Evolutionary conservation across 106 monocot species (phyloP), one percentile per base, ranked within the genome.

Genomic region (Dendrobium chrysotoxum): DNA sequence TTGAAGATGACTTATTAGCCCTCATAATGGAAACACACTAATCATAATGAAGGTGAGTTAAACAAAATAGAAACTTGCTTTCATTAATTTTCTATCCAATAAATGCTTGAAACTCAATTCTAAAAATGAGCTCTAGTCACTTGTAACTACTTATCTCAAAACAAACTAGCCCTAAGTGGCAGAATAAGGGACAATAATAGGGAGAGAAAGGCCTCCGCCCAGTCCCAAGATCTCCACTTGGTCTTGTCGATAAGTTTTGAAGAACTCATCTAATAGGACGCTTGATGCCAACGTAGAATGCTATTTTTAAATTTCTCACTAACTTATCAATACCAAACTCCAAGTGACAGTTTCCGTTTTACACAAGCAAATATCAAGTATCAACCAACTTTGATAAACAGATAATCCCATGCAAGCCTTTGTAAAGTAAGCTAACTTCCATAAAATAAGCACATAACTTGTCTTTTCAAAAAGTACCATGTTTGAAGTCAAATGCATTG

Each of bases 401-500:
- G 10, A 15, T 57, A 61, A 61, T 61, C n/a, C 23, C 55, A 0
- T 55, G 55, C 15, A 55, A 55, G 20, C 55, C 55, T 67, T 70
- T 70, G 70, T 70, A 70, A 70, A 70, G 1, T 70, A 70, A 70
- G 35, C 12, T 13, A 35, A 35, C 13, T 70, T 35, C 16, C 16
- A 35, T 35, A 17, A 70, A 70, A 70, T 65, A 74, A 74, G 7
- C 41, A 4, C 11, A n/a, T 42, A 42, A 42, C 7, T 46, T 76
- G 7, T 40, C 17, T 66, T 42, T 81, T 38, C 2, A 80, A 42
- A 46, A 81, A 71, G 35, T 88, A 95, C 95, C 95, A 90, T 99
- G 95, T 54, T 95, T 99, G 84, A 95, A 99, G 81, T 99, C 95
- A 82, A 99, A 99, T 40, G 93, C 82, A 78, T 95, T 98, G 68